A percentile compares a stretch with the other conserved stretches of the same genome.
Conservation (phyloP, 2,329 filamentous ascomycete species). For the Xylaria polymorpha region DNA sequence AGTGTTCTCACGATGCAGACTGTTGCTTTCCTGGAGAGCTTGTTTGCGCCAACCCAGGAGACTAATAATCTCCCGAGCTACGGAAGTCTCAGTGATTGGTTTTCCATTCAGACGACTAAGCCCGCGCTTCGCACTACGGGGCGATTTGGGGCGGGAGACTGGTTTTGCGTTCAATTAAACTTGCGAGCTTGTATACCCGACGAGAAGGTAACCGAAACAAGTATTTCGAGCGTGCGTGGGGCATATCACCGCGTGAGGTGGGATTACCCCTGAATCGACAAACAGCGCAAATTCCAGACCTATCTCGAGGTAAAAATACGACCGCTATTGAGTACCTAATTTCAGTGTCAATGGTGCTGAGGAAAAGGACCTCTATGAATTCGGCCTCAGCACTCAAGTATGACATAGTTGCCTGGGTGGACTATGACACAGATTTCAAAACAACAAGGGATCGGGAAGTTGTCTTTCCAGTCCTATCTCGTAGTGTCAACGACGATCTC, state of each 20-base stretch:
- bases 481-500: conserved; percentile 13
- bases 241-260: conserved; percentile 19
- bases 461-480: conserved; percentile 14
- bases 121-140: conserved; percentile 24
- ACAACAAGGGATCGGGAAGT: not conserved
- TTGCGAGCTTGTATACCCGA: conserved; percentile 30
- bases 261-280: conserved; percentile 29
- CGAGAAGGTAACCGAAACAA: conserved; percentile 1
- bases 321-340: conserved; percentile 26
- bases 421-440: conserved; percentile 26
- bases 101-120: conserved; percentile 24
- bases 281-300: conserved; percentile 19
- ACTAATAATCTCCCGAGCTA: not conserved
- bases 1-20: conserved; percentile 27
- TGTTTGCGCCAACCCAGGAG: conserved; percentile 26
- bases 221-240: conserved; percentile 19
- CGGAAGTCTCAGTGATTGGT: conserved; percentile 25
- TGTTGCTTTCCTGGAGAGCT: conserved; percentile 26
- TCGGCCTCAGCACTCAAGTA: conserved; percentile 18
- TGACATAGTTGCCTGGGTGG: conserved; percentile 21
- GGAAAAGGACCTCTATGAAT: not conserved
- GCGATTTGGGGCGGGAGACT: conserved; percentile 18
- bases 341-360: conserved; percentile 21
- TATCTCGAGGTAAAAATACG: conserved; percentile 2
- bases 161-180: conserved; percentile 24